These are phyloP conservation scores for Plectosphaerella plurivora DNA, from an alignment of 2,329 filamentous ascomycete species.

Conservation along the genomic window DNA sequence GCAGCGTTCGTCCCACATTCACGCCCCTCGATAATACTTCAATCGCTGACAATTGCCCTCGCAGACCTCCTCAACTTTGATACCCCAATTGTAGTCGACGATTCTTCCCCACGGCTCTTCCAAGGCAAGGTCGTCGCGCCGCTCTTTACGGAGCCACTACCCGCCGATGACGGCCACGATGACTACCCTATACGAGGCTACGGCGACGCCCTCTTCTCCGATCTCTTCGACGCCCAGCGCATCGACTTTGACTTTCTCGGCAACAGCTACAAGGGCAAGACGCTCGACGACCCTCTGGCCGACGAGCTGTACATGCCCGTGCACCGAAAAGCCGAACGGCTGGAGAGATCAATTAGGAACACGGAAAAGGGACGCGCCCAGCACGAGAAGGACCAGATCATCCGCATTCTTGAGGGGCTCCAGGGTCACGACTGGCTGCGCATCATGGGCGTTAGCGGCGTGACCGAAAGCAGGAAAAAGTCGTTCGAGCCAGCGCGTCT, in stretches of 20 bases:
- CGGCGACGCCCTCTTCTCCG: conserved; percentile 50
- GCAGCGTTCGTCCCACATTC: conserved; percentile 53
- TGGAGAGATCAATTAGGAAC: conserved; percentile 60
- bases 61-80: conserved; percentile 69
- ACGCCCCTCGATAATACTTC: not conserved
- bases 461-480: conserved; percentile 83
- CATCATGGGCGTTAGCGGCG: conserved; percentile 80
- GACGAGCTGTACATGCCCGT: conserved; percentile 49
- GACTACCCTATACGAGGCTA: conserved; percentile 45
- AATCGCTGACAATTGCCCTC: conserved; percentile 7
- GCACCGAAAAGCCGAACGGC: conserved; percentile 55
- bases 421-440: conserved; percentile 91
- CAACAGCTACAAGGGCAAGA: conserved; percentile 37
- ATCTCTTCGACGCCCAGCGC: conserved; percentile 51
- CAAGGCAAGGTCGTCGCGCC: conserved; percentile 1
- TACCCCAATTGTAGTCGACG: conserved; percentile 67
- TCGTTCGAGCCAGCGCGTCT: conserved; percentile 80
- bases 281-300: conserved; percentile 49
- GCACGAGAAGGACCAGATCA: conserved; percentile 62
- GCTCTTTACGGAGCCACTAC: conserved; percentile 4
- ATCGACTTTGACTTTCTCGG: conserved; percentile 53
- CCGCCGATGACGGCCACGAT: conserved; percentile 11
- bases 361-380: conserved; percentile 61
- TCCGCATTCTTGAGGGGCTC: conserved; percentile 70
- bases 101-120: conserved; percentile 34